Evolutionary conservation across 2,329 filamentous ascomycete genomes (phyloP).

Genomic region (Xylaria sp.): DNA sequence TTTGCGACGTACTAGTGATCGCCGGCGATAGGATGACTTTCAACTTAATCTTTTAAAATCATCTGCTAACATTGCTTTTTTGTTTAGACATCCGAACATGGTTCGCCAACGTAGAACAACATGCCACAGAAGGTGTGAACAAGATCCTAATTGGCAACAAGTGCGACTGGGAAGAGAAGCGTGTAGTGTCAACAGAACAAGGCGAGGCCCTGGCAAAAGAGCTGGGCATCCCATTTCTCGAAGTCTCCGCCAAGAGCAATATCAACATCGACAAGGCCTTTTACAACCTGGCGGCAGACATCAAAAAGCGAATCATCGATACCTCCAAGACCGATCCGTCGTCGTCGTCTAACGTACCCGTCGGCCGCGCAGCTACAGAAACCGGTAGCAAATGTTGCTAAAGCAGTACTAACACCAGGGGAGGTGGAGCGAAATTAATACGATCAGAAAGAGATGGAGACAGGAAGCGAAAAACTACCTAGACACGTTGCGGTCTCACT

Average conservation of each 20-base stretch:
- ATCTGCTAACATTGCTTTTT: conserved; percentile 33
- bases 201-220: conserved; percentile 95
- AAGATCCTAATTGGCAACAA: conserved; percentile 99
- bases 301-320: conserved; percentile 98
- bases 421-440: conserved; percentile 26
- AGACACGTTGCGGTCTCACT: conserved; percentile 18
- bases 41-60: not conserved
- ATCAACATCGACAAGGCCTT: conserved; percentile 99
- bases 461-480: conserved; percentile 5
- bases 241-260: conserved; percentile 98
- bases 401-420: conserved; percentile 39
- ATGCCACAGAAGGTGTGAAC: conserved; percentile 98
- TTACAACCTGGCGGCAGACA: conserved; percentile 92
- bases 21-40: not conserved
- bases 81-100: conserved; percentile 92
- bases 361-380: conserved; percentile 68
- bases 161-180: conserved; percentile 99
- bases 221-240: conserved; percentile 96
- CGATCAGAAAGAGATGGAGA: conserved; percentile 18
- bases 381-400: conserved; percentile 81
- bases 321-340: conserved; percentile 80
- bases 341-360: conserved; percentile 71
- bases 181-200: conserved; percentile 90
- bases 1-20: not conserved
- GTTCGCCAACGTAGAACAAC: conserved; percentile 99